Conservation (phyloP, 495 filamentous ascomycete genomes). For the Aspergillus avenaceus region DNA sequence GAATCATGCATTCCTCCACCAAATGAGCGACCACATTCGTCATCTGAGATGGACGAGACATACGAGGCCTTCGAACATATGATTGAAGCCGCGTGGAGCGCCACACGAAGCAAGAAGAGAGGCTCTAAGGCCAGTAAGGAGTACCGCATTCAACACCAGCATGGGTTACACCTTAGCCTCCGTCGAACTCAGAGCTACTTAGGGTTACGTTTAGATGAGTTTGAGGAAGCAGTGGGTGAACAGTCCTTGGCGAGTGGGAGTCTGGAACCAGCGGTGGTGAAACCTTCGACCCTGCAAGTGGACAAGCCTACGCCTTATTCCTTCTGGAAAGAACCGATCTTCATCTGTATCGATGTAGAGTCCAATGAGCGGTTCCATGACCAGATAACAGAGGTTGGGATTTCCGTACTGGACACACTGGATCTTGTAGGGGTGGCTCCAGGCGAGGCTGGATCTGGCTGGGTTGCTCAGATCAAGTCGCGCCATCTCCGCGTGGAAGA, state of each 20-base stretch:
- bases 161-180: conserved; percentile 43
- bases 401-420: conserved; percentile 74
- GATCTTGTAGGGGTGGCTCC: conserved; percentile 52
- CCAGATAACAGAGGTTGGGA: conserved; percentile 77
- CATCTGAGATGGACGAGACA: conserved; percentile 19
- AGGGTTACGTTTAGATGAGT: conserved; percentile 46
- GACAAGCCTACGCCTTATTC: conserved; percentile 35
- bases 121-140: conserved; percentile 45
- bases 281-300: conserved; percentile 22
- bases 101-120: conserved; percentile 41
- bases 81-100: conserved; percentile 39
- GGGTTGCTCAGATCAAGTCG: conserved; percentile 60
- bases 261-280: conserved; percentile 13
- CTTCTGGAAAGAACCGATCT: conserved; percentile 55
- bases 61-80: conserved; percentile 43
- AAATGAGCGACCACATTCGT: not conserved
- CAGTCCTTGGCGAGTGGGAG: conserved; percentile 20
- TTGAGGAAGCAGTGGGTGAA: conserved; percentile 7
- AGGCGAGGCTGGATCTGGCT: conserved; percentile 54
- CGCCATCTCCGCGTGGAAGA: conserved; percentile 77
- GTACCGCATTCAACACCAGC: conserved; percentile 42
- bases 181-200: conserved; percentile 66
- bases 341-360: conserved; percentile 80
- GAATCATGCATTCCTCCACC: conserved; percentile 27
- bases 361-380: conserved; percentile 62